A percentile compares a stretch with the other conserved stretches of the same genome.
phyloP scores from a whole-genome alignment of 768 basidiomycete genomes.

The Suillus americanus region DNA sequence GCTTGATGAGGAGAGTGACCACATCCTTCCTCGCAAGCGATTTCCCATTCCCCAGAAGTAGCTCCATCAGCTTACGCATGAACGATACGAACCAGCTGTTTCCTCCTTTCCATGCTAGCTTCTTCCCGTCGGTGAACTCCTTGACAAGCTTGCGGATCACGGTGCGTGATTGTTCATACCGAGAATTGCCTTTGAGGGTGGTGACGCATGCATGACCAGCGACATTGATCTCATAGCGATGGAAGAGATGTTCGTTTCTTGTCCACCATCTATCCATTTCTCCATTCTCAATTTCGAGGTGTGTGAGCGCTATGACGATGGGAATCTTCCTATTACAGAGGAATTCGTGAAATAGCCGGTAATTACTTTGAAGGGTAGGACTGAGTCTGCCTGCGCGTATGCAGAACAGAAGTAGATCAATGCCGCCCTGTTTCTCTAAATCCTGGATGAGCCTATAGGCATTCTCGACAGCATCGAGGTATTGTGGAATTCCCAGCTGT shows the following conservation, averaged over 20 bases:
- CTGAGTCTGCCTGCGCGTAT: slow-evolving; percentile 40
- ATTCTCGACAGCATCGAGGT: slow-evolving; percentile 4
- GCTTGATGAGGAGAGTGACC: slow-evolving; percentile 17
- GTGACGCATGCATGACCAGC: slow-evolving; percentile 43
- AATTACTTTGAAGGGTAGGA: slow-evolving; percentile 36
- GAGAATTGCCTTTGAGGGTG: slow-evolving; percentile 23
- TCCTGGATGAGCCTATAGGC: slow-evolving; percentile 33
- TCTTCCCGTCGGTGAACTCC: no score
- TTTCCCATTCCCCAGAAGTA: slow-evolving; percentile 17
- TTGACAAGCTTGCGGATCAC: no score
- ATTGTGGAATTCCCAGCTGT: no score
- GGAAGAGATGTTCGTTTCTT: slow-evolving; percentile 32
- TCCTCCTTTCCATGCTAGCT: no score
- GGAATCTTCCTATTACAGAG: slow-evolving; percentile 39
- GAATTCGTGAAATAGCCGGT: slow-evolving; percentile 37
- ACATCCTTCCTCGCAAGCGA: slow-evolving; percentile 10
- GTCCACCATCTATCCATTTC: slow-evolving; percentile 40
- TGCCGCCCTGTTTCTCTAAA: slow-evolving; percentile 32
- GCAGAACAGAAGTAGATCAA: slow-evolving; percentile 40
- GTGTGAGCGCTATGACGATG: slow-evolving; percentile 37
- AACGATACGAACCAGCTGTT: slow-evolving; percentile 6
- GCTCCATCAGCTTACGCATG: slow-evolving; percentile 16
- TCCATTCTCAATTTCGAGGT: slow-evolving; percentile 35
- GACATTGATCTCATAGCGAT: slow-evolving; percentile 25
- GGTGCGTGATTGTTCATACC: no score